A percentile compares a stretch with the other conserved stretches of the same genome.
phyloP scores from a whole-genome alignment of 1,284 basidiomycete genomes.

The Coriolopsis trogii region DNA sequence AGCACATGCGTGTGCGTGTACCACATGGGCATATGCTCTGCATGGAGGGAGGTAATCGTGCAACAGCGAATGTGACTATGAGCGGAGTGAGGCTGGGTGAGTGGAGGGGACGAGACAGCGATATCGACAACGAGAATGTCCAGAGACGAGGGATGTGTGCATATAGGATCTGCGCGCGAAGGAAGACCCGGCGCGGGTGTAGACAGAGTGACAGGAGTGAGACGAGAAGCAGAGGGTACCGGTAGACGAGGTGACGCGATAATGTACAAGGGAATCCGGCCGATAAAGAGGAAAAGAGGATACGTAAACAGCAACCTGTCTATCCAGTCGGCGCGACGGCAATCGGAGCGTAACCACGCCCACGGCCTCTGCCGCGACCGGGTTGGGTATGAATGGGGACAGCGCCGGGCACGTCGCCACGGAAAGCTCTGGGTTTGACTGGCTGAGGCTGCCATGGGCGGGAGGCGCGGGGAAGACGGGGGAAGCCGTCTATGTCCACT shows the following conservation, averaged over 20 bases:
- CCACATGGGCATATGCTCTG: no score
- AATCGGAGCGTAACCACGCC: constrained; percentile 5
- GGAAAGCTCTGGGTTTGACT: constrained; percentile 3
- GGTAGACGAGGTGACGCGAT: no score
- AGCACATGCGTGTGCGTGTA: no score
- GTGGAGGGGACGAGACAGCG: constrained; percentile 1
- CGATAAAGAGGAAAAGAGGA: neutral
- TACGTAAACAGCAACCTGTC: neutral
- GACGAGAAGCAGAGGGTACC: neutral
- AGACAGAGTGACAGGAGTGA: neutral
- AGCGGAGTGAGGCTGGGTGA: no score
- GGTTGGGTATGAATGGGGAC: neutral
- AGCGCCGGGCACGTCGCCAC: neutral
- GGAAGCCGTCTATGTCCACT: constrained; percentile 17
- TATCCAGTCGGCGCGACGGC: constrained; percentile 2
- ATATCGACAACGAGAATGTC: constrained; percentile 10
- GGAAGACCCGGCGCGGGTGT: no score
- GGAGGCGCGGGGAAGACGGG: constrained; percentile 4
- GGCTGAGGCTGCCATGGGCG: constrained; percentile 9
- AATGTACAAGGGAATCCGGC: neutral
- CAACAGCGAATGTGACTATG: neutral
- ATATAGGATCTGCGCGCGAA: neutral
- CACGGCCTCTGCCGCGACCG: constrained; percentile 7
- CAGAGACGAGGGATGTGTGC: neutral
- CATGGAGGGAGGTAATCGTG: neutral